phyloP scores from a whole-genome alignment of 495 filamentous ascomycete genomes.

The Sabuloglossum arenarium region DNA sequence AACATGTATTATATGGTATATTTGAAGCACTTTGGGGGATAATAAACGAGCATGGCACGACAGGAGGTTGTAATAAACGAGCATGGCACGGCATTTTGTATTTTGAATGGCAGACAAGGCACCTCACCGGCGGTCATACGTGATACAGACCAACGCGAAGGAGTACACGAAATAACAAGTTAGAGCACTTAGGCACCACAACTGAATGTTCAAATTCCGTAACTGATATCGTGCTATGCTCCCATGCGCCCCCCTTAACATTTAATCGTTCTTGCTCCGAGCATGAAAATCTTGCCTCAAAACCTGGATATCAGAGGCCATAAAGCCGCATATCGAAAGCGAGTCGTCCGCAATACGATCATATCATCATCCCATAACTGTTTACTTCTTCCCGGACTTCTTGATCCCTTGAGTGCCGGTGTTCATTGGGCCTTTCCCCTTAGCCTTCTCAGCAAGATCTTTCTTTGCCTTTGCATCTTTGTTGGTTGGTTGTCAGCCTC shows the following conservation, averaged over 20 bases:
- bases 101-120: neutral
- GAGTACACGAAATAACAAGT: too few species aligned
- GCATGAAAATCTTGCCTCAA: neutral
- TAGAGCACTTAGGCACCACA: too few species aligned
- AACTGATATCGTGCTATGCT: neutral
- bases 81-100: neutral
- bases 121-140: neutral
- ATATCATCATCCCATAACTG: neutral
- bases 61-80: too few species aligned
- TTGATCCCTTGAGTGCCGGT: constrained; percentile 69
- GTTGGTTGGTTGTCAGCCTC: constrained; percentile 2
- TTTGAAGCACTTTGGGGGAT: neutral
- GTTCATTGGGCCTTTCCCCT: constrained; percentile 42
- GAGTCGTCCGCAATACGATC: neutral
- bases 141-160: neutral
- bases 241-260: neutral
- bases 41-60: neutral
- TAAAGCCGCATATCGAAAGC: neutral
- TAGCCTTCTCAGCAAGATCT: constrained; percentile 43
- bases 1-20: neutral
- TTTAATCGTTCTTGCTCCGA: neutral
- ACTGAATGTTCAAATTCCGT: neutral
- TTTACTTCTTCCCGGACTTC: constrained; percentile 63
- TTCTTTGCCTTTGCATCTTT: constrained; percentile 60
- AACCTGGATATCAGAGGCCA: neutral